Conservation (phyloP, 139 green algal genomes). For the Chlamydomonas schloesseri region DNA sequence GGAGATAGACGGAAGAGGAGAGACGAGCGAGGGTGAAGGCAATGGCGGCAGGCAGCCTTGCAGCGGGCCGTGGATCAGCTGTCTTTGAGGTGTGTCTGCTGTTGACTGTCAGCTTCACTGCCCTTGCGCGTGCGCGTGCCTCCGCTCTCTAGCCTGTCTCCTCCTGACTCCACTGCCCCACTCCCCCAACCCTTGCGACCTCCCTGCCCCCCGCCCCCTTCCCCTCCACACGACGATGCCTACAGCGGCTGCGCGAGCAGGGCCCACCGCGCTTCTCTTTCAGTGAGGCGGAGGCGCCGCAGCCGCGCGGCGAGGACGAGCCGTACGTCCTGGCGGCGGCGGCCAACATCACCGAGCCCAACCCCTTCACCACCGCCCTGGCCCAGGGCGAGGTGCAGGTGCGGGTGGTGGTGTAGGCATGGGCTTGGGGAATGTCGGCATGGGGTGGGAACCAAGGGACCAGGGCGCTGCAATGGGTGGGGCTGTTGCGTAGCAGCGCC, state of each 20-base stretch:
- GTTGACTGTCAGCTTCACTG: too few relatives aligned
- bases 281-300: not conserved
- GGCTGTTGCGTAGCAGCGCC: too few relatives aligned
- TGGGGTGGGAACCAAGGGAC: too few relatives aligned
- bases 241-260: not conserved
- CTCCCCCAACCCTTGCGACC: not conserved
- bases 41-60: too few relatives aligned
- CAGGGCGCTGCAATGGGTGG: too few relatives aligned
- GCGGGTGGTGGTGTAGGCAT: not conserved
- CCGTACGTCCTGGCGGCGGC: not conserved
- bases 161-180: not conserved
- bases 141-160: too few relatives aligned
- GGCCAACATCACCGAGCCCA: not conserved
- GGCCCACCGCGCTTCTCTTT: not conserved
- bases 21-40: too few relatives aligned
- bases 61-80: too few relatives aligned
- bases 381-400: conserved; percentile 9
- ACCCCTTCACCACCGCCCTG: conserved; percentile 9
- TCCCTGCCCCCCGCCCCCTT: too few relatives aligned
- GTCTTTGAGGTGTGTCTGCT: too few relatives aligned
- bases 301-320: conserved; percentile 13
- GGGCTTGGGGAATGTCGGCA: not conserved
- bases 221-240: not conserved
- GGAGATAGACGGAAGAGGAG: too few relatives aligned
- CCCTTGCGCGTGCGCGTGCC: too few relatives aligned